phyloP scores from a whole-genome alignment of 805 yeast species.

The Cyberlindnera mrakii region DNA sequence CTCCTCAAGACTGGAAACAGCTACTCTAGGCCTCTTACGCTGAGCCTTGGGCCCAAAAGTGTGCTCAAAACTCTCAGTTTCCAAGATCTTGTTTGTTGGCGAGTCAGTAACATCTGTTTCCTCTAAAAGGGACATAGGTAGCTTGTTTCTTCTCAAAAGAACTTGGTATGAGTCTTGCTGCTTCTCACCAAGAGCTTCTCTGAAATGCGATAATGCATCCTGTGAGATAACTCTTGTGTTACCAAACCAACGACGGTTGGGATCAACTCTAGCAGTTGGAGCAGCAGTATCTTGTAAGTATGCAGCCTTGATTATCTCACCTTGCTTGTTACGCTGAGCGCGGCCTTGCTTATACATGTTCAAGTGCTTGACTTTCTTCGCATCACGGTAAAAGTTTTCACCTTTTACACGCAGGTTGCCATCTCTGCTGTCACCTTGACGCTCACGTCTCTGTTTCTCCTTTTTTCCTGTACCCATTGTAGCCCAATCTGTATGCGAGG shows the following conservation, averaged over 20 bases:
- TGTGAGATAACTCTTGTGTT: slow-evolving; percentile 96
- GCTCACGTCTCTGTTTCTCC: slow-evolving; percentile 79
- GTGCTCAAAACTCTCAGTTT: slow-evolving; percentile 75
- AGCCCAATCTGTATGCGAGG: neutral
- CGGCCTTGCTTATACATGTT: slow-evolving; percentile 92
- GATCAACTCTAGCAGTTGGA: slow-evolving; percentile 91
- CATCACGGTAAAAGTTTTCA: slow-evolving; percentile 93
- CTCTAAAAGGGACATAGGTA: slow-evolving; percentile 92
- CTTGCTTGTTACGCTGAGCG: slow-evolving; percentile 79
- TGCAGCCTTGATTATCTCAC: slow-evolving; percentile 85
- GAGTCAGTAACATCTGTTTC: slow-evolving; percentile 75
- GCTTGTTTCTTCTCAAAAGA: slow-evolving; percentile 76
- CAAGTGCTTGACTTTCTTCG: slow-evolving; percentile 82
- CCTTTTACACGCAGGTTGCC: slow-evolving; percentile 94
- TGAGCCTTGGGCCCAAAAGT: slow-evolving; percentile 95
- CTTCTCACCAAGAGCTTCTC: slow-evolving; percentile 89
- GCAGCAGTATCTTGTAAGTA: slow-evolving; percentile 79
- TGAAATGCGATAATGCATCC: slow-evolving; percentile 88
- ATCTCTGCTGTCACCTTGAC: slow-evolving; percentile 76
- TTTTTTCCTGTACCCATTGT: slow-evolving; percentile 90
- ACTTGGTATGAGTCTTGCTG: slow-evolving; percentile 82
- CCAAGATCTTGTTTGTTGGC: slow-evolving; percentile 75
- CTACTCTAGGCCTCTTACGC: slow-evolving; percentile 82
- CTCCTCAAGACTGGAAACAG: slow-evolving; percentile 74
- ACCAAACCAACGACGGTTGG: slow-evolving; percentile 96